Evolutionary conservation across 2,329 filamentous ascomycete genomes (phyloP), one percentile per base, ranked within the genome.

Genomic region (Ascochyta viciae-villosae): DNA sequence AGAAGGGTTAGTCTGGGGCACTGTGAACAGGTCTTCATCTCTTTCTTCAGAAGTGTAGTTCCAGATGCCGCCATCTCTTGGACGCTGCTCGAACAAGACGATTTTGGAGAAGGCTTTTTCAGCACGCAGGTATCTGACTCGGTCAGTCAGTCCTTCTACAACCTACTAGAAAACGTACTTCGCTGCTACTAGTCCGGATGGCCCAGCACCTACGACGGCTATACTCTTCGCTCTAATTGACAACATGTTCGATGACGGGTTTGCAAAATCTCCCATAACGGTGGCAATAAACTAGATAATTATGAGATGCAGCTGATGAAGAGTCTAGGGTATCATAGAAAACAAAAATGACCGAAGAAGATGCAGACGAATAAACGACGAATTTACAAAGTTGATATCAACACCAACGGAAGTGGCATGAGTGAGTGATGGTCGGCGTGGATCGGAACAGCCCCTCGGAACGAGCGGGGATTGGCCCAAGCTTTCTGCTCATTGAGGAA

Each of bases 191-290:
- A 96, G 80, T 4, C 94, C 93, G 60, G 85, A 85, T 0, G 93
- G 90, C 0, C 93, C 93, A 9, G 90, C 92, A 22, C 93, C 93
- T 62, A 97, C 86, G 57, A 97, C 82, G 63, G 90, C 91, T 62
- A 96, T 81, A 41, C 77, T 84, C 57, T 81, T 81, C 44, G 90
- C 82, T 49, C 67, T 69, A 38, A 78, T 7, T 4, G 58, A 57
- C 12, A 60, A 60, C 50, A 53, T 63, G 1, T 60, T 54, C 7
- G 54, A 49, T 38, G 57, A 40, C 53, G 64, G 59, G 15, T 12
- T 35, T 10, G 48, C 16, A 26, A 48, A 47, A 12, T 57, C 38
- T 19, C 42, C 40, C 43, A 52, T 56, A 0, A 0, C 12, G 13
- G 29, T 50, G 35, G 42, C 23, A 15, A 6, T 27, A 29, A 22